Evolutionary conservation across 495 filamentous ascomycete genomes (phyloP).

Genomic region (Annulohypoxylon moriforme): DNA sequence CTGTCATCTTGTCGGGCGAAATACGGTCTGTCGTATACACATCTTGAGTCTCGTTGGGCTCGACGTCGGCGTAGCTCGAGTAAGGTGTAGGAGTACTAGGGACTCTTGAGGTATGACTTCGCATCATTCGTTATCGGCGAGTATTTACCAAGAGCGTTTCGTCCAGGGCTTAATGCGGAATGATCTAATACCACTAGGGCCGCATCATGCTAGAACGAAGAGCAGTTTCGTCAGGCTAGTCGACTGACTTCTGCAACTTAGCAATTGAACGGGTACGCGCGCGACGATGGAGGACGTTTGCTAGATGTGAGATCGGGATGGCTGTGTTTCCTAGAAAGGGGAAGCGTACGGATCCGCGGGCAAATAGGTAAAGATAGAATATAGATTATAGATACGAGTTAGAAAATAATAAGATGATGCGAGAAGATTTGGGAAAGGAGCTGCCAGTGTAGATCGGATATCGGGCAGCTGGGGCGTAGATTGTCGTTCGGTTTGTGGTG

Average conservation of each 20-base stretch:
- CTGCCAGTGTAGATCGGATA: slow-evolving; percentile 39
- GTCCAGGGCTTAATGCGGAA: slow-evolving; percentile 43
- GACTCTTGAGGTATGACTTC: slow-evolving; percentile 41
- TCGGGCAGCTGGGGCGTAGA: slow-evolving; percentile 32
- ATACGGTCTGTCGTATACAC: slow-evolving; percentile 22
- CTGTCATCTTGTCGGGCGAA: slow-evolving; percentile 34
- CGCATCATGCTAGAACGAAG: slow-evolving; percentile 42
- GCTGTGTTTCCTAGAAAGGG: background rate
- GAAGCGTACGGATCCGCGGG: background rate
- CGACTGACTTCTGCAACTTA: slow-evolving; percentile 18
- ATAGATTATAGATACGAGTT: slow-evolving; percentile 22
- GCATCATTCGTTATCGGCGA: slow-evolving; percentile 47
- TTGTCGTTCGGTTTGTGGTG: slow-evolving; percentile 42
- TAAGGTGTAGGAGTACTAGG: slow-evolving; percentile 29
- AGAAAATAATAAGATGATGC: slow-evolving; percentile 19
- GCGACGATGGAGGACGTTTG: slow-evolving; percentile 16
- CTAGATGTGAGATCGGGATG: background rate
- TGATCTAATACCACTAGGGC: slow-evolving; percentile 44
- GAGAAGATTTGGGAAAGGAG: slow-evolving; percentile 37
- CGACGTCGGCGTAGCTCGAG: slow-evolving; percentile 37
- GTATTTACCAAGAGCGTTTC: slow-evolving; percentile 34
- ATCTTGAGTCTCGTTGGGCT: slow-evolving; percentile 34
- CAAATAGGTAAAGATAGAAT: slow-evolving; percentile 11
- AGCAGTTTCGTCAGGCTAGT: slow-evolving; percentile 25
- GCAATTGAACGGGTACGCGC: slow-evolving; percentile 33